phyloP scores from a whole-genome alignment of 176 grass and related monocot species.

The Hyparrhenia diplandra region DNA sequence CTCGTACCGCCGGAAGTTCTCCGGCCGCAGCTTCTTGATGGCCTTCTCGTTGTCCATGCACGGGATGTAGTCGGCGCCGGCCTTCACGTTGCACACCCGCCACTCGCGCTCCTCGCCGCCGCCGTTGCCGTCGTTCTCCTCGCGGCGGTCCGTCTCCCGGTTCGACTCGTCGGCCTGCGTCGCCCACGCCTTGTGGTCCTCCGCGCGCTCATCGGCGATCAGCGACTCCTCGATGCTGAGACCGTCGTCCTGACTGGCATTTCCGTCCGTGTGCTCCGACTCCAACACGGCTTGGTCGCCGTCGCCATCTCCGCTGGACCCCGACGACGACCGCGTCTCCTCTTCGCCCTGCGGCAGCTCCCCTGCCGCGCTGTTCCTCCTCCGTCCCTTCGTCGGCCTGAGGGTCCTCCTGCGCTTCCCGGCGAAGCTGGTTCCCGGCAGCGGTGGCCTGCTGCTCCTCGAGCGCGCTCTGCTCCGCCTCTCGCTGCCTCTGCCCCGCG shows the following conservation, averaged over 20 bases:
- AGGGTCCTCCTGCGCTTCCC: constrained; percentile 36
- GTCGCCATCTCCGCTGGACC: not conserved
- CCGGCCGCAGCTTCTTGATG: constrained; percentile 71
- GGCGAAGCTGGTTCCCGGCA: constrained; percentile 14
- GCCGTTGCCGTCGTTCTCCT: constrained; percentile 3
- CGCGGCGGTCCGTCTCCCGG: constrained; percentile 61
- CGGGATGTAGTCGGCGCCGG: constrained; percentile 84
- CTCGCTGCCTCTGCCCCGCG: constrained; percentile 45
- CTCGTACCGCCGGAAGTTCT: constrained; percentile 77
- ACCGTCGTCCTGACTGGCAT: not conserved
- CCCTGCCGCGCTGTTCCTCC: not conserved
- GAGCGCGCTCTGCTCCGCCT: constrained; percentile 52
- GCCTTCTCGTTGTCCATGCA: constrained; percentile 93
- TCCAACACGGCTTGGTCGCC: constrained; percentile 6
- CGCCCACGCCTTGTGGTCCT: constrained; percentile 45
- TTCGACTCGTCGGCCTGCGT: constrained; percentile 72
- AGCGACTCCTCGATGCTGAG: constrained; percentile 6
- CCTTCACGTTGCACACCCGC: constrained; percentile 66
- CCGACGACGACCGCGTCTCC: too few relatives aligned
- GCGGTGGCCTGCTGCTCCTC: constrained; percentile 27
- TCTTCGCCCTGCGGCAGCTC: constrained; percentile 5
- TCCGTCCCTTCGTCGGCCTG: not conserved
- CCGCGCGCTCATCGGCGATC: constrained; percentile 14
- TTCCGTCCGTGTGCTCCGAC: constrained; percentile 21
- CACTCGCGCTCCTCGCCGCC: constrained; percentile 36